These are phyloP conservation scores for Betula pendula DNA, from an alignment of 306 rosid species.

Conservation along the genomic window DNA sequence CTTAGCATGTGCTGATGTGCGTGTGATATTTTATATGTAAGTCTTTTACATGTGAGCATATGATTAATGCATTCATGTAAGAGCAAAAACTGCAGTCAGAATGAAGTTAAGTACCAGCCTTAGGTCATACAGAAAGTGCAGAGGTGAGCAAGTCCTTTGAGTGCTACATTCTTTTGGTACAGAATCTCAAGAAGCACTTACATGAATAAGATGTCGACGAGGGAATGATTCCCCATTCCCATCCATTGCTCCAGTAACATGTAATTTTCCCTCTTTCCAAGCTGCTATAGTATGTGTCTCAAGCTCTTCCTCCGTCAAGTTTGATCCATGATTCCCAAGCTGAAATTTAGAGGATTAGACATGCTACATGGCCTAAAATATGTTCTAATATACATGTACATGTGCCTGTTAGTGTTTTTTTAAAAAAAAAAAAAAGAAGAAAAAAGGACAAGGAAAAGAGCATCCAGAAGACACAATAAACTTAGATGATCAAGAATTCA, in stretches of 20 bases:
- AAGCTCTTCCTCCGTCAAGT: slow-evolving; percentile 81
- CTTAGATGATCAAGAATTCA: not conserved
- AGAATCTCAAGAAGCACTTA: slow-evolving; percentile 45
- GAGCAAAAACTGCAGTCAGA: not conserved
- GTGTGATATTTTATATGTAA: not conserved
- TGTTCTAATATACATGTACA: slow-evolving; percentile 4
- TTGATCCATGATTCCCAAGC: slow-evolving; percentile 82
- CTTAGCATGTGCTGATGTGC: not conserved
- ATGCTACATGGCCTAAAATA: slow-evolving; percentile 16
- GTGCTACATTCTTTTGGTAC: slow-evolving; percentile 2
- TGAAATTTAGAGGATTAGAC: slow-evolving; percentile 37
- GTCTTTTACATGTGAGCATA: not conserved
- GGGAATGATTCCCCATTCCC: slow-evolving; percentile 50
- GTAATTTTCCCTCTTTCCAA: slow-evolving; percentile 79
- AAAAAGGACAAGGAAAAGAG: not conserved
- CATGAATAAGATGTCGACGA: slow-evolving; percentile 51
- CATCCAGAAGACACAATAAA: slow-evolving; percentile 16
- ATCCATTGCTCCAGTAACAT: slow-evolving; percentile 40
- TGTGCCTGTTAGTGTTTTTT: not conserved
- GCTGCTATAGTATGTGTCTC: slow-evolving; percentile 85
- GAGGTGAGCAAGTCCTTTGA: not conserved
- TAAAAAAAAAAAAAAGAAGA: not conserved
- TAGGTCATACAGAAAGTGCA: not conserved
- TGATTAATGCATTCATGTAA: not conserved
- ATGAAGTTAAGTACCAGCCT: not conserved